A percentile compares a stretch with the other conserved stretches of the same genome.
Evolutionary conservation across 1,284 basidiomycete genomes (phyloP).

Genomic region (Microbotryum intermedium): DNA sequence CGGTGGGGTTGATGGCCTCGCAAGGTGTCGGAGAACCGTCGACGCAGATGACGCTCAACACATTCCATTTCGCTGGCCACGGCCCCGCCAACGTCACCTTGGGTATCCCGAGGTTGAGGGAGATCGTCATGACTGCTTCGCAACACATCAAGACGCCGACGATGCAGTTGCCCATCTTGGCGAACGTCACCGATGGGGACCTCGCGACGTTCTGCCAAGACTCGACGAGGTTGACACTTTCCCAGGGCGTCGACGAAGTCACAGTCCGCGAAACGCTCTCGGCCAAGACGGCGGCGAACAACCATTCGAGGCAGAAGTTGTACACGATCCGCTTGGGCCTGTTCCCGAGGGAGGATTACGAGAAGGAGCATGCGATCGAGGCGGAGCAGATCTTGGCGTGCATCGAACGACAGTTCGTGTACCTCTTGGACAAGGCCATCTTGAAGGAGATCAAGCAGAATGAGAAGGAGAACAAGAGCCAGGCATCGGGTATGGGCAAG

Average conservation of each 20-base stretch:
- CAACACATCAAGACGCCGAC: constrained; percentile 95
- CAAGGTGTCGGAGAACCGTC: constrained; percentile 99
- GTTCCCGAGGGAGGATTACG: constrained; percentile 80
- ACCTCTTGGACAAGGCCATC: constrained; percentile 79
- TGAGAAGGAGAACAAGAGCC: constrained; percentile 68
- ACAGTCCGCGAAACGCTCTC: constrained; percentile 71
- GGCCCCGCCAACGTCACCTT: constrained; percentile 98
- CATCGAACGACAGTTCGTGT: constrained; percentile 69
- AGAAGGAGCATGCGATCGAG: constrained; percentile 72
- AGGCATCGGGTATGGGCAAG: constrained; percentile 47
- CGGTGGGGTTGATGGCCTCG: constrained; percentile 92
- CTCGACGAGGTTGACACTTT: constrained; percentile 74
- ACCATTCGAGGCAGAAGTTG: constrained; percentile 57
- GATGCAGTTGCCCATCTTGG: constrained; percentile 78
- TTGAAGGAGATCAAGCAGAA: constrained; percentile 76
- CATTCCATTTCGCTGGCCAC: constrained; percentile 98
- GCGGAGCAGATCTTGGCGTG: constrained; percentile 63
- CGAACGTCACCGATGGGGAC: constrained; percentile 48
- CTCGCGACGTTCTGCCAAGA: constrained; percentile 80
- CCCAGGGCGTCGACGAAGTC: constrained; percentile 81
- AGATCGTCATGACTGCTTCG: constrained; percentile 99
- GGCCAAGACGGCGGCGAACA: constrained; percentile 51
- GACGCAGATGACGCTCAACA: constrained; percentile 99
- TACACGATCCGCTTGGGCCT: constrained; percentile 78
- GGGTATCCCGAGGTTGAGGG: constrained; percentile 95